These are phyloP conservation scores for Lupinus albus DNA, from an alignment of 306 rosid species.

Conservation along the genomic window DNA sequence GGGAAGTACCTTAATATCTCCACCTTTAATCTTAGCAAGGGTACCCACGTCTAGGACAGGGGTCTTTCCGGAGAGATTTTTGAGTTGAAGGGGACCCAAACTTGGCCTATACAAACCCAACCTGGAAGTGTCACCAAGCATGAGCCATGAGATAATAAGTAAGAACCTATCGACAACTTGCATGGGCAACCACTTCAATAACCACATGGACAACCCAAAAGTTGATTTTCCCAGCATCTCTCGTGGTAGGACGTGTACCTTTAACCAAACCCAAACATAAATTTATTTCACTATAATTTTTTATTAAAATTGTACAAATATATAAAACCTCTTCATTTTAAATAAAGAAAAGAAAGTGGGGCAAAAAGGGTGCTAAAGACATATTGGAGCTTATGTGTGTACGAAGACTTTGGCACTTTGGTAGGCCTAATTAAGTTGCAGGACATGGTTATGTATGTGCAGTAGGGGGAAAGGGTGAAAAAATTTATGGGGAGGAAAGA, in stretches of 20 bases:
- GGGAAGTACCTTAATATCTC: slow-evolving; percentile 76
- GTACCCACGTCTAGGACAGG: slow-evolving; percentile 98
- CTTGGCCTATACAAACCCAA: slow-evolving; percentile 86
- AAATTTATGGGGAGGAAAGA: slow-evolving; percentile 7
- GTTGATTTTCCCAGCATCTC: slow-evolving; percentile 99
- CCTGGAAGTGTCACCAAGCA: slow-evolving; percentile 81
- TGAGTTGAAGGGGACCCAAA: slow-evolving; percentile 92
- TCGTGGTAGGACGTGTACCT: slow-evolving; percentile 98
- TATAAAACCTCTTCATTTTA: neutral
- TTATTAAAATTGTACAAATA: neutral
- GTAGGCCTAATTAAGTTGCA: slow-evolving; percentile 36
- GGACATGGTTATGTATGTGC: slow-evolving; percentile 42
- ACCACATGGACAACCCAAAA: slow-evolving; percentile 98
- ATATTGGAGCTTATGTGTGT: neutral
- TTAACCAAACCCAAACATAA: slow-evolving; percentile 31
- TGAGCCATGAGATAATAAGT: slow-evolving; percentile 67
- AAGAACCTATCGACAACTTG: slow-evolving; percentile 72
- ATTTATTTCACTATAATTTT: neutral
- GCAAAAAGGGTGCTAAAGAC: slow-evolving; percentile 4
- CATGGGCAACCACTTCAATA: slow-evolving; percentile 91
- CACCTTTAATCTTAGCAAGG: slow-evolving; percentile 84
- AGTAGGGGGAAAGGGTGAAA: neutral
- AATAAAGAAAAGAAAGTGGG: neutral
- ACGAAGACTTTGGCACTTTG: slow-evolving; percentile 28
- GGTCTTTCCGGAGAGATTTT: slow-evolving; percentile 86